These are phyloP conservation scores for Chlorella sorokiniana DNA, from an alignment of 139 green algal species.

Conservation along the genomic window DNA sequence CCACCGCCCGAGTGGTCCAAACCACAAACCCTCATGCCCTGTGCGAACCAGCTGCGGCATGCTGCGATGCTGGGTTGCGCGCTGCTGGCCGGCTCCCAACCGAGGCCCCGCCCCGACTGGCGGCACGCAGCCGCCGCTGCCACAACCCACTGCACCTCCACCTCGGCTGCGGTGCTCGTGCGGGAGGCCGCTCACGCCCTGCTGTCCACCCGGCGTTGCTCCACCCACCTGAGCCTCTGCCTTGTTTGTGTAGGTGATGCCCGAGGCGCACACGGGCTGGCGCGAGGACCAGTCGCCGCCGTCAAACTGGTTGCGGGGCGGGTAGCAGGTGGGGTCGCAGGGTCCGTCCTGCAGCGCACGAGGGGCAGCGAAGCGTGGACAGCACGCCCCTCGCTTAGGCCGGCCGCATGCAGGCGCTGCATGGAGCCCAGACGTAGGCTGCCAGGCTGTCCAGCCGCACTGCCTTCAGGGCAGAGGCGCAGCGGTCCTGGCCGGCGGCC, in stretches of 20 bases:
- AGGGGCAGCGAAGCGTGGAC: background rate
- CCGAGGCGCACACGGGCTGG: slow-evolving; percentile 12
- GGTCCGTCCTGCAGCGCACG: background rate
- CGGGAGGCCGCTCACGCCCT: background rate
- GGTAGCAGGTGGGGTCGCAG: slow-evolving; percentile 27
- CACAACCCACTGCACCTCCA: background rate
- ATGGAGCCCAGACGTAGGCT: no score
- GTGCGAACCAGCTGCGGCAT: no score
- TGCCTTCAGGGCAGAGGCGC: no score
- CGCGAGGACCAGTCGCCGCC: slow-evolving; percentile 7
- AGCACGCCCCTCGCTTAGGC: background rate
- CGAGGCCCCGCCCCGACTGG: no score
- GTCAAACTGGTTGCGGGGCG: background rate
- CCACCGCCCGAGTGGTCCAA: no score
- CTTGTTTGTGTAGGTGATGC: slow-evolving; percentile 5
- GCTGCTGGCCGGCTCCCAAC: no score
- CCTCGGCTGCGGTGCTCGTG: background rate
- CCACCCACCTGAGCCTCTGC: slow-evolving; percentile 12
- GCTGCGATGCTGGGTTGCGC: no score
- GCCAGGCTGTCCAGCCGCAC: no score
- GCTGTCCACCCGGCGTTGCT: background rate
- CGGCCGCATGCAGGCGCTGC: no score
- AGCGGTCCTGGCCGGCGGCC: no score
- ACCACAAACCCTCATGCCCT: no score
- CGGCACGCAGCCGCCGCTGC: no score